phyloP scores from a whole-genome alignment of 306 rosid species.

The Vigna trinervia region DNA sequence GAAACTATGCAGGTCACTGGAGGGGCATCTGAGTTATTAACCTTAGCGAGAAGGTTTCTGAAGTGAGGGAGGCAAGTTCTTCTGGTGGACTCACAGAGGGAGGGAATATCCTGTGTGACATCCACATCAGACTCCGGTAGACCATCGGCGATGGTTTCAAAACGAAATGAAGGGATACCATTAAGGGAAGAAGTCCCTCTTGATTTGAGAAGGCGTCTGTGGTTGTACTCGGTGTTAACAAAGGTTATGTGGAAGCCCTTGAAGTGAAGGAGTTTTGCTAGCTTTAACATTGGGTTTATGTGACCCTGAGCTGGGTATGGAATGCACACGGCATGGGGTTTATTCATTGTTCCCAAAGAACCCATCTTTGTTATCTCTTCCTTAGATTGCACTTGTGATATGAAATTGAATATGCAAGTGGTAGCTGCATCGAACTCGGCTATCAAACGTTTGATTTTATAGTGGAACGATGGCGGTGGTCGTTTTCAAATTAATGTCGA shows the following conservation, averaged over 20 bases:
- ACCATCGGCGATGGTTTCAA: slow-evolving; percentile 58
- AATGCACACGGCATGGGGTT: slow-evolving; percentile 51
- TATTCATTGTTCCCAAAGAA: not conserved
- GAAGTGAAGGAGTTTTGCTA: slow-evolving; percentile 52
- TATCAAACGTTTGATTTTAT: not conserved
- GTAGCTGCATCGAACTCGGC: not conserved
- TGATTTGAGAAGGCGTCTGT: slow-evolving; percentile 51
- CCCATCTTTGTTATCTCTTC: not conserved
- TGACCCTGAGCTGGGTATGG: slow-evolving; percentile 61
- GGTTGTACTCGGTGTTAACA: slow-evolving; percentile 49
- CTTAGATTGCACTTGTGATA: not conserved
- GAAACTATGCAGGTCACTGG: slow-evolving; percentile 59
- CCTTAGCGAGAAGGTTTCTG: slow-evolving; percentile 45
- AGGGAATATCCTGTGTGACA: slow-evolving; percentile 53
- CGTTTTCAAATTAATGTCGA: not conserved
- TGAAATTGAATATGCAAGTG: not conserved
- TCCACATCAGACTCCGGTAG: slow-evolving; percentile 58
- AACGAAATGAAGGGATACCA: slow-evolving; percentile 47
- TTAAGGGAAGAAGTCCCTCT: slow-evolving; percentile 43
- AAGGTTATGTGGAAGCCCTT: slow-evolving; percentile 54
- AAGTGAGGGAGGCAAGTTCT: slow-evolving; percentile 52
- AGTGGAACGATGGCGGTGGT: not conserved
- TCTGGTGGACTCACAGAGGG: slow-evolving; percentile 48
- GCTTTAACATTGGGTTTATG: slow-evolving; percentile 54
- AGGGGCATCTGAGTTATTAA: slow-evolving; percentile 49